phyloP scores from a whole-genome alignment of 352 stramenopile genomes.

The Globisporangium recalcitrans region DNA sequence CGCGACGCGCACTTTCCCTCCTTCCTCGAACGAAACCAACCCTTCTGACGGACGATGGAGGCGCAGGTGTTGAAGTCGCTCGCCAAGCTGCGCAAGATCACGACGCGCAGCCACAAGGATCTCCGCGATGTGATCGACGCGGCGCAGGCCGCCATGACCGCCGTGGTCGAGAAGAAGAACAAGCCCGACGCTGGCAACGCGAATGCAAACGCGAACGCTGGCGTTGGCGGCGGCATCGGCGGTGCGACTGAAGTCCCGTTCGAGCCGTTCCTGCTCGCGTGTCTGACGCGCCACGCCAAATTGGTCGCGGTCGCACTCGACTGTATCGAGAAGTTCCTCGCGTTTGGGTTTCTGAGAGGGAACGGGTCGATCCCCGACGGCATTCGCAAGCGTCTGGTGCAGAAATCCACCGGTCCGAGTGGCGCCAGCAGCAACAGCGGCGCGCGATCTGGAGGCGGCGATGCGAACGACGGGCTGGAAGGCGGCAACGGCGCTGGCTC shows the following conservation, averaged over 20 bases:
- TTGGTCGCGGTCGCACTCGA: constrained; percentile 79
- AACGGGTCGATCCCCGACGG: constrained; percentile 54
- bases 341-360: constrained; percentile 79
- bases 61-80: constrained; percentile 66
- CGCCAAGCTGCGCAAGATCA: constrained; percentile 71
- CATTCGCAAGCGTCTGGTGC: constrained; percentile 56
- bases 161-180: constrained; percentile 26
- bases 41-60: constrained; percentile 34
- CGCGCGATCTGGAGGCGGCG: constrained; percentile 2
- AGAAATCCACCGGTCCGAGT: constrained; percentile 32
- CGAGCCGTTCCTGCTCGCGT: constrained; percentile 68
- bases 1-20: background rate
- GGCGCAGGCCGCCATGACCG: constrained; percentile 39
- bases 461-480: constrained; percentile 14
- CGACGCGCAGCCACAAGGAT: constrained; percentile 68
- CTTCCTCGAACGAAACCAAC: background rate
- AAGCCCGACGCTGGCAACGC: constrained; percentile 7
- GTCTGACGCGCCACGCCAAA: constrained; percentile 71
- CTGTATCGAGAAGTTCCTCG: constrained; percentile 88
- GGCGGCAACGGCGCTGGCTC: constrained; percentile 12
- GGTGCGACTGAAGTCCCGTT: constrained; percentile 52
- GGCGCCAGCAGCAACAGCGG: constrained; percentile 16
- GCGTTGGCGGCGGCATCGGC: constrained; percentile 21
- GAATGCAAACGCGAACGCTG: background rate
- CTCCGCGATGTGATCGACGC: constrained; percentile 66